Evolutionary conservation across 108 stramenopile species (phyloP).

Genomic region (Discostella pseudostelligera): DNA sequence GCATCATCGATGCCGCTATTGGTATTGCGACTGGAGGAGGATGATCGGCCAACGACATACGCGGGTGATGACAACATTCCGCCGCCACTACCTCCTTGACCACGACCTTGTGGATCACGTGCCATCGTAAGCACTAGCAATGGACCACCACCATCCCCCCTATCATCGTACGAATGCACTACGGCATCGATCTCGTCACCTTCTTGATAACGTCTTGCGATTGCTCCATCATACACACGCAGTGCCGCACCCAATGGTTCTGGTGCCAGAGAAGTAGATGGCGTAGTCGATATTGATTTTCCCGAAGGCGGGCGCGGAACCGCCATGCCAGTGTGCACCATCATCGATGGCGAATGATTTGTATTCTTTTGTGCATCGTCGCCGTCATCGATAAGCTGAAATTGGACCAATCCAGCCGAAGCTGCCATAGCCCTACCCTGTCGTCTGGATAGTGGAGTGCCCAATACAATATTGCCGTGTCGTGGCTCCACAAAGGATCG

Average conservation of each 20-base stretch:
- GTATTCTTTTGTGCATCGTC: constrained; percentile 21
- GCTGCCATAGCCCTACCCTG: constrained; percentile 55
- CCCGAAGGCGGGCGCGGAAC: not conserved
- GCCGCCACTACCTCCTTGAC: not conserved
- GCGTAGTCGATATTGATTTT: not conserved
- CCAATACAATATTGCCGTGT: constrained; percentile 48
- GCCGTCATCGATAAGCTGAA: constrained; percentile 41
- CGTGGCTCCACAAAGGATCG: constrained; percentile 33
- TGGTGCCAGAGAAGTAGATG: constrained; percentile 9
- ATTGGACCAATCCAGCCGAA: constrained; percentile 64
- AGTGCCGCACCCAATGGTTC: constrained; percentile 71
- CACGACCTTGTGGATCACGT: constrained; percentile 51
- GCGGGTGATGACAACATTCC: not conserved
- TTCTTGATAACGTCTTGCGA: constrained; percentile 48
- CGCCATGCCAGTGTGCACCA: constrained; percentile 41
- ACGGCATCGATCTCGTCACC: constrained; percentile 66
- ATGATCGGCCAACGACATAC: not conserved
- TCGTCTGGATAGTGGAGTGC: constrained; percentile 55
- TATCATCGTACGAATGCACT: constrained; percentile 62
- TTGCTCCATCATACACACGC: constrained; percentile 61
- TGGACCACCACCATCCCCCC: constrained; percentile 69
- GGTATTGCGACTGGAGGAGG: not conserved
- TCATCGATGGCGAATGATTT: constrained; percentile 14
- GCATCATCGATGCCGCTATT: constrained; percentile 2
- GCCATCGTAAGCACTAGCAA: constrained; percentile 64